Conservation (phyloP, 2,329 filamentous ascomycete species). For the Trichoderma semiorbis region DNA sequence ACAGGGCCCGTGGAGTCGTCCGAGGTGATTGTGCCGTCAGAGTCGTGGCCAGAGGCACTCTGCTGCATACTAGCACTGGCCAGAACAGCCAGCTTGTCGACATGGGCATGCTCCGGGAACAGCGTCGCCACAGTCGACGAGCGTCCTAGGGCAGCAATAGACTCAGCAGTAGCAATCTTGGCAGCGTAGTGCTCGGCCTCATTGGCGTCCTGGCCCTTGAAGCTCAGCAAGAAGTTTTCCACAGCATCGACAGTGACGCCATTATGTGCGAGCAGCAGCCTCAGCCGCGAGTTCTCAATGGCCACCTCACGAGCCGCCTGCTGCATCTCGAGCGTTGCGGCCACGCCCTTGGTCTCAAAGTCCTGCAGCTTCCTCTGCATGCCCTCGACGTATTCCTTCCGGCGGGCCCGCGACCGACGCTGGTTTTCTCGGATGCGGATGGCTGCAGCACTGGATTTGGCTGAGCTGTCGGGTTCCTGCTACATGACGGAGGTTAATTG, state of each 20-base stretch:
- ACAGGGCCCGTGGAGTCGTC: slow-evolving; percentile 24
- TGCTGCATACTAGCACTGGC: slow-evolving; percentile 36
- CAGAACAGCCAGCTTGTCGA: slow-evolving; percentile 39
- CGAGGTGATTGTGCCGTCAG: slow-evolving; percentile 20
- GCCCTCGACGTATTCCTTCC: slow-evolving; percentile 47
- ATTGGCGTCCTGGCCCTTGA: slow-evolving; percentile 31
- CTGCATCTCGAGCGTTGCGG: slow-evolving; percentile 53
- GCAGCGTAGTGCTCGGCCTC: slow-evolving; percentile 22
- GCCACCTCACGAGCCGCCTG: slow-evolving; percentile 48
- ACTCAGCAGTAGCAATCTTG: slow-evolving; percentile 8
- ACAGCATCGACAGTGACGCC: slow-evolving; percentile 40
- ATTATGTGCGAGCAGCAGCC: slow-evolving; percentile 39
- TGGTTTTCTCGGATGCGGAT: slow-evolving; percentile 50
- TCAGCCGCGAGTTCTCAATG: slow-evolving; percentile 45
- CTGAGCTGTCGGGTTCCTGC: slow-evolving; percentile 18
- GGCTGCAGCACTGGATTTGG: slow-evolving; percentile 32
- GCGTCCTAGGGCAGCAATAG: neutral
- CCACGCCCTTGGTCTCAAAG: slow-evolving; percentile 46
- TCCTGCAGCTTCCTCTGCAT: slow-evolving; percentile 46
- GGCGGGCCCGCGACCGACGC: slow-evolving; percentile 50
- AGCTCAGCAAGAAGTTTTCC: slow-evolving; percentile 38
- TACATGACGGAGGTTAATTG: neutral
- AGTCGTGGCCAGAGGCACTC: slow-evolving; percentile 22
- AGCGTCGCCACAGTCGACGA: slow-evolving; percentile 13
- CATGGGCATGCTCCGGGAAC: slow-evolving; percentile 22